Conservation (phyloP, 768 basidiomycete species). For the Tephrocybe rancida region DNA sequence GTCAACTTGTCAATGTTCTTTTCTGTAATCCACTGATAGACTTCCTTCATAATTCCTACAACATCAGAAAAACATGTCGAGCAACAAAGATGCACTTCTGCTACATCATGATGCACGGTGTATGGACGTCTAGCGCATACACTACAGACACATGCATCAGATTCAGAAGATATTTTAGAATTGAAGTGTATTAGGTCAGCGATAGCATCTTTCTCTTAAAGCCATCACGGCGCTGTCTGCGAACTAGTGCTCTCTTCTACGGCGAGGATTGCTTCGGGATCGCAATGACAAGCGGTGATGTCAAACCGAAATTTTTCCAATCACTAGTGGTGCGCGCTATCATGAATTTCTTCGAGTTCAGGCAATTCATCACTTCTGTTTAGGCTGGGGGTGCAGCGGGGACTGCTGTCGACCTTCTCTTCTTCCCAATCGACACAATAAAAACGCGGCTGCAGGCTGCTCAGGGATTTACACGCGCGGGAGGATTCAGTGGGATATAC, state of each 20-base stretch:
- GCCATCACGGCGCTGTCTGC: too few species aligned
- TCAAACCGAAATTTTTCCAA: conserved; percentile 31
- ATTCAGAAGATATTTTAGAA: too few species aligned
- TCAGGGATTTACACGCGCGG: conserved; percentile 82
- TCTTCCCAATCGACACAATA: conserved; percentile 96
- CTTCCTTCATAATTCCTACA: too few species aligned
- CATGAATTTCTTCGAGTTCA: background rate
- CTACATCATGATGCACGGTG: too few species aligned
- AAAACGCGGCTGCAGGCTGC: conserved; percentile 93
- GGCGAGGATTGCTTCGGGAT: background rate
- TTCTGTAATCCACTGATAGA: too few species aligned
- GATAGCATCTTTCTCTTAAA: background rate
- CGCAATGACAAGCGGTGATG: conserved; percentile 12
- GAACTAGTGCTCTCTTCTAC: background rate
- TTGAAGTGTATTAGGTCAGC: conserved; percentile 3
- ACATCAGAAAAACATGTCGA: too few species aligned
- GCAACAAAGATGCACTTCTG: too few species aligned
- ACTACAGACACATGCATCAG: too few species aligned
- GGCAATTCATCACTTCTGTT: conserved; percentile 8
- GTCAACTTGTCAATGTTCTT: too few species aligned
- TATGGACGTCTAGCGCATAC: too few species aligned
- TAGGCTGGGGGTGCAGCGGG: conserved; percentile 76
- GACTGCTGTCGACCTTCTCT: conserved; percentile 90
- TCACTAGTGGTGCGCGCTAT: conserved; percentile 28
- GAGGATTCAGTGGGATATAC: conserved; percentile 91